These are phyloP conservation scores for Cercospora sojina DNA, from an alignment of 2,329 filamentous ascomycete species.

Conservation along the genomic window DNA sequence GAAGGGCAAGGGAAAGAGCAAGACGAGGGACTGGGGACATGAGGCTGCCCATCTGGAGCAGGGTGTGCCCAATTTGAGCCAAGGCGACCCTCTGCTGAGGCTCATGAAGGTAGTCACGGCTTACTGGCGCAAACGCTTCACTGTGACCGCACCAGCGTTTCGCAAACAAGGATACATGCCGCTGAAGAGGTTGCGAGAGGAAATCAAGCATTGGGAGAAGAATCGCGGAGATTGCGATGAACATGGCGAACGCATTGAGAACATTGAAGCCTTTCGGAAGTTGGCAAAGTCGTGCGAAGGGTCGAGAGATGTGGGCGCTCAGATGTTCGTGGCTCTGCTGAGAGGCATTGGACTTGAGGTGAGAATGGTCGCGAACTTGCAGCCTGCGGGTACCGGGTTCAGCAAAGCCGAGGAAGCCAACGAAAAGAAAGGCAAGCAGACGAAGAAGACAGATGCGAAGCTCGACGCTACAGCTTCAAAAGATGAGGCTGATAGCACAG, in stretches of 20 bases:
- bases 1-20: slow-evolving; percentile 45
- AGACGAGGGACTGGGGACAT: slow-evolving; percentile 67
- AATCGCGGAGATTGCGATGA: slow-evolving; percentile 59
- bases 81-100: slow-evolving; percentile 75
- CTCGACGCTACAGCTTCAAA: slow-evolving; percentile 9
- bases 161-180: slow-evolving; percentile 89
- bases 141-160: slow-evolving; percentile 71
- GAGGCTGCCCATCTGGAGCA: slow-evolving; percentile 68
- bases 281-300: slow-evolving; percentile 70
- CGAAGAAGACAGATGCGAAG: slow-evolving; percentile 24
- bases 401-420: slow-evolving; percentile 80
- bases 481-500: slow-evolving; percentile 11
- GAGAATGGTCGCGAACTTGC: slow-evolving; percentile 78
- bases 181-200: slow-evolving; percentile 69
- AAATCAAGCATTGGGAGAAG: slow-evolving; percentile 68
- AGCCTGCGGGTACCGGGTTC: slow-evolving; percentile 87
- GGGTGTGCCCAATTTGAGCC: slow-evolving; percentile 72
- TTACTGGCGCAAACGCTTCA: slow-evolving; percentile 88
- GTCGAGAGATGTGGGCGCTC: slow-evolving; percentile 82
- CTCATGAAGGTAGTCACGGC: slow-evolving; percentile 73
- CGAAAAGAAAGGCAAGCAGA: slow-evolving; percentile 42
- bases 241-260: slow-evolving; percentile 75
- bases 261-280: slow-evolving; percentile 65
- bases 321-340: slow-evolving; percentile 84
- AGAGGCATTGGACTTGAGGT: slow-evolving; percentile 79